phyloP scores from a whole-genome alignment of 495 filamentous ascomycete genomes.

The Aspergillus nanangensis region DNA sequence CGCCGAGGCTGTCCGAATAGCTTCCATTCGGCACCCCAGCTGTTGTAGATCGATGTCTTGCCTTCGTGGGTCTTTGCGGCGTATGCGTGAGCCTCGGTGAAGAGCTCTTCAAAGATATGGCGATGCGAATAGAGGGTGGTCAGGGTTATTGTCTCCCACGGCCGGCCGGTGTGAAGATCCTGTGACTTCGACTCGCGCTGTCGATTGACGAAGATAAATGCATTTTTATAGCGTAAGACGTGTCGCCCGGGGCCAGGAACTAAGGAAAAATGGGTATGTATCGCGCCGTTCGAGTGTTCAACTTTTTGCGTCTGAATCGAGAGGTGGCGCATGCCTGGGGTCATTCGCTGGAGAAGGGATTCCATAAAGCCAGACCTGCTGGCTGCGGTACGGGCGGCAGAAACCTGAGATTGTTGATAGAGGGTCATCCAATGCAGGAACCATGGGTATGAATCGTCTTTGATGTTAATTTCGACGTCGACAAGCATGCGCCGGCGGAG shows the following conservation, averaged over 20 bases:
- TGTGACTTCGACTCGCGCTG: constrained; percentile 72
- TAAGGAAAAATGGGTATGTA: constrained; percentile 77
- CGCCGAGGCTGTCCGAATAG: constrained; percentile 82
- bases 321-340: constrained; percentile 61
- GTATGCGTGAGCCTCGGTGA: constrained; percentile 76
- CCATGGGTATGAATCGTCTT: constrained; percentile 92
- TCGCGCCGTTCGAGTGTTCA: constrained; percentile 56
- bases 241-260: constrained; percentile 87
- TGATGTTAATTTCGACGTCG: constrained; percentile 88
- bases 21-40: constrained; percentile 74
- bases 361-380: constrained; percentile 44
- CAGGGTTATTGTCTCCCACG: constrained; percentile 90
- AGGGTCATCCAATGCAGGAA: constrained; percentile 89
- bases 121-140: constrained; percentile 88
- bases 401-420: constrained; percentile 59
- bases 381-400: constrained; percentile 29
- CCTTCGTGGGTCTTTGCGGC: constrained; percentile 75
- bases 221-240: constrained; percentile 77
- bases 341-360: constrained; percentile 52
- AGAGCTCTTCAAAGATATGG: constrained; percentile 79
- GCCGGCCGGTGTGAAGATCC: constrained; percentile 71
- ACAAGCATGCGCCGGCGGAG: constrained; percentile 84
- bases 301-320: constrained; percentile 63
- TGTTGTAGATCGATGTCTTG: constrained; percentile 91
- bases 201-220: constrained; percentile 80